These are phyloP conservation scores for Schoenoplectus tabernaemontani DNA, from an alignment of 202 grass and related monocot species.

Conservation along the genomic window DNA sequence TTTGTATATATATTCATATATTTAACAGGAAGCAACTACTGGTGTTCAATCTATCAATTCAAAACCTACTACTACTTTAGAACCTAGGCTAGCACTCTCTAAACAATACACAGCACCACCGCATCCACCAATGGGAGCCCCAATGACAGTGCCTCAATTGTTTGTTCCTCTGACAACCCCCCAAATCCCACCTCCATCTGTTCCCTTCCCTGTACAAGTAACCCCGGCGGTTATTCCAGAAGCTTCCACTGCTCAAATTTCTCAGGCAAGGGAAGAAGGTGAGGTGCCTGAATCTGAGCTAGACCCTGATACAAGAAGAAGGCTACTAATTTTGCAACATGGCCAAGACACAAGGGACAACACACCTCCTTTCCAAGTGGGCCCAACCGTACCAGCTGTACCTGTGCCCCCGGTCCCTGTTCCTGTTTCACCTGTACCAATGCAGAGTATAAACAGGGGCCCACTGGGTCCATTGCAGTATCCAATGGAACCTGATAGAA, in stretches of 20 bases:
- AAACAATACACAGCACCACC: constrained; percentile 37
- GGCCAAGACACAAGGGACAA: constrained; percentile 86
- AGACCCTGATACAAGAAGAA: constrained; percentile 94
- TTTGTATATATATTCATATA: background rate
- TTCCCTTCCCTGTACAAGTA: constrained; percentile 47
- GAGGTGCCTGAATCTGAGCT: constrained; percentile 96
- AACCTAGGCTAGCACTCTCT: constrained; percentile 22
- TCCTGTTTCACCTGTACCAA: background rate
- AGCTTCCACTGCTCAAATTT: constrained; percentile 43
- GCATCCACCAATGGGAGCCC: constrained; percentile 26
- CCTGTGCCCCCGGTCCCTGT: constrained; percentile 50
- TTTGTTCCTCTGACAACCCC: constrained; percentile 39
- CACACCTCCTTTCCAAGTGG: constrained; percentile 52
- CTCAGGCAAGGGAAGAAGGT: constrained; percentile 93
- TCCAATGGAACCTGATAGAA: background rate
- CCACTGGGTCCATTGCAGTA: constrained; percentile 10
- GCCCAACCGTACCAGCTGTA: constrained; percentile 33
- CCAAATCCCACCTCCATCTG: constrained; percentile 27
- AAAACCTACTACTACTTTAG: constrained; percentile 31
- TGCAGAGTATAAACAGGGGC: constrained; percentile 18
- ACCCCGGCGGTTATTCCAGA: constrained; percentile 44
- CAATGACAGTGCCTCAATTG: constrained; percentile 23
- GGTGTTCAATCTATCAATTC: constrained; percentile 39
- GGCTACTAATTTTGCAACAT: constrained; percentile 96
- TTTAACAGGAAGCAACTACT: constrained; percentile 59